A percentile compares a stretch with the other conserved stretches of the same genome.
These are phyloP conservation scores for Ceratobasidium theobromae DNA, from an alignment of 1,284 basidiomycete genomes.

Conservation along the genomic window DNA sequence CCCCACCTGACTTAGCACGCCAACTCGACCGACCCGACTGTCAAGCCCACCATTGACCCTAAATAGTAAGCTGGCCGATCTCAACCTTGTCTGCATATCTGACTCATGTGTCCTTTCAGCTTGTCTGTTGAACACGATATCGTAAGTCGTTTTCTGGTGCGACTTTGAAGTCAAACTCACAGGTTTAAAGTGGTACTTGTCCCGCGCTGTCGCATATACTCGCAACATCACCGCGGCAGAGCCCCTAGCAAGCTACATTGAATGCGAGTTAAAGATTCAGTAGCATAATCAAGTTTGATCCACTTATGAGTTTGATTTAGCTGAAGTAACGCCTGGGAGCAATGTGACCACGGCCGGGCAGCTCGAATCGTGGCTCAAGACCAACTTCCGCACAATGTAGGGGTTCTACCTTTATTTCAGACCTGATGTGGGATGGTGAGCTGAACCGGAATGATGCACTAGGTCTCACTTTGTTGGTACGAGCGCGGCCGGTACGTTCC, in stretches of 20 bases:
- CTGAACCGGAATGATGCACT: neutral
- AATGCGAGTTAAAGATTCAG: neutral
- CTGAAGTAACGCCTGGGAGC: constrained; percentile 10
- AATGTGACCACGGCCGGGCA: constrained; percentile 19
- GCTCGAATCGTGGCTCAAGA: constrained; percentile 23
- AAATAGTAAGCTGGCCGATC: constrained; percentile 1
- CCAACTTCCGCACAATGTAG: constrained; percentile 27
- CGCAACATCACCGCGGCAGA: constrained; percentile 23
- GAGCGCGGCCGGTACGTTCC: constrained; percentile 3
- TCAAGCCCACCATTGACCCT: constrained; percentile 14
- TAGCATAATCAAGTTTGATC: neutral
- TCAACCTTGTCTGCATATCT: neutral
- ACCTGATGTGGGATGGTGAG: too few species aligned
- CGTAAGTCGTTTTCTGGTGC: neutral
- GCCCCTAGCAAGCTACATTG: constrained; percentile 12
- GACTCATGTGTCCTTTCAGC: neutral
- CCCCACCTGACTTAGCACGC: neutral
- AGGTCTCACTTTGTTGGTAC: constrained; percentile 28
- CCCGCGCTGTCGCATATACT: constrained; percentile 27
- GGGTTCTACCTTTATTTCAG: neutral
- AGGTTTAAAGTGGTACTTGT: constrained; percentile 12
- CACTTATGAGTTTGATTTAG: neutral
- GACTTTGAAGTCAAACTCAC: neutral
- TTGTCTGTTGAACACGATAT: constrained; percentile 24
- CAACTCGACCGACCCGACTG: constrained; percentile 12